Percentiles rank a stretch among this genome's conserved stretches.
Conservation (phyloP, 768 basidiomycete genomes). For the Hysterangium stoloniferum region DNA sequence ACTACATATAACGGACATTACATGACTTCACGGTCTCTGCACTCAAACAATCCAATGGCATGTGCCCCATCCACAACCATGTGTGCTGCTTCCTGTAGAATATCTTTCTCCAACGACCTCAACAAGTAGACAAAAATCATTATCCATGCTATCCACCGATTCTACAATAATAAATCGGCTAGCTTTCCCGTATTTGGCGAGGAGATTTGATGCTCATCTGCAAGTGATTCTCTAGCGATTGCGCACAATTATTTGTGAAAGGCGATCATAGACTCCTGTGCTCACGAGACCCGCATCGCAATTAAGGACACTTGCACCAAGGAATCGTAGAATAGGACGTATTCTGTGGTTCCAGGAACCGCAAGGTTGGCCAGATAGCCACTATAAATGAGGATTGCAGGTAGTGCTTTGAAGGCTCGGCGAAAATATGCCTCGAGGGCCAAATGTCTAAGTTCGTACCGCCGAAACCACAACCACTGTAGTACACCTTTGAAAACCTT, state of each 20-base stretch:
- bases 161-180: conserved; percentile 33
- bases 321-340: conserved; percentile 35
- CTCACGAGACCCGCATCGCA: conserved; percentile 28
- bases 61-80: conserved; percentile 39
- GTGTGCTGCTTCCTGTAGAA: conserved; percentile 20
- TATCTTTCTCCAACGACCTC: conserved; percentile 25
- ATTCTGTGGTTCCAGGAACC: conserved; percentile 28
- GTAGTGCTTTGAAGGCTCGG: conserved; percentile 16
- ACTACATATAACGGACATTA: too few relatives aligned
- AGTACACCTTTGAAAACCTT: too few relatives aligned
- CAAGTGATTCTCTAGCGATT: background rate
- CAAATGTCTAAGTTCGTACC: conserved; percentile 30
- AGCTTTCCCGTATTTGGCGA: conserved; percentile 7
- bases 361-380: conserved; percentile 38
- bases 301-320: conserved; percentile 37
- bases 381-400: conserved; percentile 33
- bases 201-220: background rate
- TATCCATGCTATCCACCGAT: conserved; percentile 39
- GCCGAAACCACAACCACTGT: too few relatives aligned
- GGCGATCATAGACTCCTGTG: background rate
- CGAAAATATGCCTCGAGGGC: conserved; percentile 27
- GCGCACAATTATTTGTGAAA: conserved; percentile 31
- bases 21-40: too few relatives aligned
- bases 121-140: conserved; percentile 32
- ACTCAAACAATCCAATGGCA: conserved; percentile 31